A percentile compares a stretch with the other conserved stretches of the same genome.
These are phyloP conservation scores for Podila clonocystis DNA, from an alignment of 192 early-diverging fungal species.

Conservation along the genomic window DNA sequence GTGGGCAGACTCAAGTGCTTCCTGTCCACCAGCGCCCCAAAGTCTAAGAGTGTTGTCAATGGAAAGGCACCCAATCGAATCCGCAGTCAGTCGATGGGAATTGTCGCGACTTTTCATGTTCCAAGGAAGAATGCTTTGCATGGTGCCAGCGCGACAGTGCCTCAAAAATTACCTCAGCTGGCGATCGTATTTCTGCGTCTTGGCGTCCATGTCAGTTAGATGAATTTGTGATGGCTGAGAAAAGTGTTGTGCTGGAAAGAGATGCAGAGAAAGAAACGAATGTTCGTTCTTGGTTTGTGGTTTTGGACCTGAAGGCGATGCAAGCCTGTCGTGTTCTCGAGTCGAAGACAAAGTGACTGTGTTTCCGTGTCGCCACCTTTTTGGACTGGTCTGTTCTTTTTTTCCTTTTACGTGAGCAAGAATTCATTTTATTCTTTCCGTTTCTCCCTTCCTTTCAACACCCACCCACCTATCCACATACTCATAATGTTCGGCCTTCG, in stretches of 20 bases:
- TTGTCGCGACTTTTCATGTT: neutral
- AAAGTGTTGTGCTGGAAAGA: neutral
- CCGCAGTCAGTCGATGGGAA: slow-evolving; percentile 20
- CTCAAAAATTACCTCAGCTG: slow-evolving; percentile 74
- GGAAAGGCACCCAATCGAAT: neutral
- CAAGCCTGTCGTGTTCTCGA: too few species aligned
- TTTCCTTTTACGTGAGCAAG: too few species aligned
- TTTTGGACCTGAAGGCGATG: too few species aligned
- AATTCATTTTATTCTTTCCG: neutral
- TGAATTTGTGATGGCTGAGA: neutral
- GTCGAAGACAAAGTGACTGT: too few species aligned
- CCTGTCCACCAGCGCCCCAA: slow-evolving; percentile 94
- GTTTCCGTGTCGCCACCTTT: too few species aligned
- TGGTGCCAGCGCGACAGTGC: neutral
- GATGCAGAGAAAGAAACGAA: neutral
- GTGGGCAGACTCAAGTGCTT: slow-evolving; percentile 82
- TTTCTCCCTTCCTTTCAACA: neutral
- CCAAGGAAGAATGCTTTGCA: neutral
- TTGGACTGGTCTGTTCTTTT: too few species aligned
- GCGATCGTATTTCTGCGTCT: slow-evolving; percentile 87
- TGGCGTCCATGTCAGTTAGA: slow-evolving; percentile 54
- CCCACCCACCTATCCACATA: neutral
- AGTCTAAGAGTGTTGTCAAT: slow-evolving; percentile 66
- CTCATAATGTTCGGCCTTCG: slow-evolving; percentile 41
- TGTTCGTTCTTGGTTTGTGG: too few species aligned